Base-by-base conservation (phyloP, 2,329 filamentous ascomycete genomes). In the Polytolypa hystricis region DNA sequence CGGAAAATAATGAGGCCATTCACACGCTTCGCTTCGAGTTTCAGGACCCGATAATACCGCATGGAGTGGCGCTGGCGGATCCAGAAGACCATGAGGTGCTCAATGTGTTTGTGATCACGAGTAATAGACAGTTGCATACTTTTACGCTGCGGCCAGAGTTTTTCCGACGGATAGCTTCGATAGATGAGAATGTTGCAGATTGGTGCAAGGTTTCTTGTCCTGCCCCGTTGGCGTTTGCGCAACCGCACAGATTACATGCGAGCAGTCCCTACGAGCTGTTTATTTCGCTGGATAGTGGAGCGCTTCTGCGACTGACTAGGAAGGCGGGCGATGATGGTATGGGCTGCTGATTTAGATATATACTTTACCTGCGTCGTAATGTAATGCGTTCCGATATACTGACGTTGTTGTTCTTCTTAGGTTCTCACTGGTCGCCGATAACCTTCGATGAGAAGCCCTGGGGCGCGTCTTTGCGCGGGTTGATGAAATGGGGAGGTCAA, bases 51-150 rank as follows among this genome's bases (percentile, higher is more conserved):
- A 82, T 96, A 32, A 73, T 82, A 44, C 73, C 80, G 6, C 76
- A 78, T 17, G 91, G 89, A 46, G 73, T 98, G 42, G 82, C 81
- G 8, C 74, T 98, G 43, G 77, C 84, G 21, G 91, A 98, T 54
- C 70, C 79, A 5, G 69, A 77, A 43, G 81, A 84, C 41, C 80
- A 81, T 50, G 83, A 93, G 66, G 73, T 78, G 42, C 64, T 95
- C 35, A 81, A 74, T 47, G 72, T 86, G 29, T 93, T 86, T 58
- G 81, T 83, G 34, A 69, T 94, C 50, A 89, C 87, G 42, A 73
- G 77, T 42, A 68, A 73, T n/a, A 83, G 80, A 52, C 77, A 84
- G 45, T 69, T 98, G 12, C 87, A 87, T 61, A 86, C 84, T 9
- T 71, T 98, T 46, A 81, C 73, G n/a, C 62, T 98, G 33, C 79